These are phyloP conservation scores for Hordeum marinum DNA, from an alignment of 176 grass and related monocot species.

Conservation along the genomic window DNA sequence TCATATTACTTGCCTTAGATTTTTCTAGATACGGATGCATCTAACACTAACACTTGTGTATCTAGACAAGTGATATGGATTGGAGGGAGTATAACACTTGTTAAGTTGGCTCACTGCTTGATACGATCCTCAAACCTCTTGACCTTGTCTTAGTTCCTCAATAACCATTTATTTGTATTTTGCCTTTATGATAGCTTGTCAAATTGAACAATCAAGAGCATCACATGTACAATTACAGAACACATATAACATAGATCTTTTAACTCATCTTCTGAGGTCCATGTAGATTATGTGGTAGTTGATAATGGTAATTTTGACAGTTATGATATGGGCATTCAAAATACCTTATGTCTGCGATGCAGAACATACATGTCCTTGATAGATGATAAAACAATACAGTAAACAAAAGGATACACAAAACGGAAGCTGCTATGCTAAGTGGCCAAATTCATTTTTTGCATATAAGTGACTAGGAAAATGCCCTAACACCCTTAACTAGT, in stretches of 20 bases:
- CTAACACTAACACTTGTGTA: too few relatives aligned
- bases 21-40: too few relatives aligned
- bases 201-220: background rate
- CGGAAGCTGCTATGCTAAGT: background rate
- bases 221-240: conserved; percentile 2
- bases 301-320: background rate
- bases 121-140: conserved; percentile 1
- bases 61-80: too few relatives aligned
- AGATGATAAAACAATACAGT: background rate
- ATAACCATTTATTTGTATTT: background rate
- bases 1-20: too few relatives aligned
- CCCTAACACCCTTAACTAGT: background rate
- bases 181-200: conserved; percentile 17
- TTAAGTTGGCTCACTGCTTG: background rate
- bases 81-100: background rate
- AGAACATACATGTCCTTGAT: background rate
- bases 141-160: background rate
- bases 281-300: conserved; percentile 12
- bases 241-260: background rate
- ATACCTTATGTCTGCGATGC: background rate
- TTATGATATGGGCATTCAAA: background rate
- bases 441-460: background rate
- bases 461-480: background rate
- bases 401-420: background rate
- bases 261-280: background rate